phyloP scores from a whole-genome alignment of 2,329 filamentous ascomycete species.

The Monilinia laxa region DNA sequence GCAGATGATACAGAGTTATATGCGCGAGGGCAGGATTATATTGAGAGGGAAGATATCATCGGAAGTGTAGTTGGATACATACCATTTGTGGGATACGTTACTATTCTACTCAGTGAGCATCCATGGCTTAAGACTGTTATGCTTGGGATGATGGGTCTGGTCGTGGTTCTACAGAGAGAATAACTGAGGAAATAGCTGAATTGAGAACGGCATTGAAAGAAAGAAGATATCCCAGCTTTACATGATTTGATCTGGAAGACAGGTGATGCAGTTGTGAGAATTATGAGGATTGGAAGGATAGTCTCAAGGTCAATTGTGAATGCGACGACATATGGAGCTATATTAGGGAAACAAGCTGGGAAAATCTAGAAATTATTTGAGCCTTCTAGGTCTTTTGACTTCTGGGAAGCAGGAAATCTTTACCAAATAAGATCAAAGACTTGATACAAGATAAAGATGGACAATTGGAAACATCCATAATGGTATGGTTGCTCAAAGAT shows the following conservation, averaged over 20 bases:
- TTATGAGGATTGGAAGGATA: background rate
- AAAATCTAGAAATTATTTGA: background rate
- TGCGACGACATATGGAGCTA: background rate
- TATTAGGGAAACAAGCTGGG: background rate
- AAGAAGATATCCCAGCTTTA: constrained; percentile 33
- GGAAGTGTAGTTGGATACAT: constrained; percentile 90
- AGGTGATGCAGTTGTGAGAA: background rate
- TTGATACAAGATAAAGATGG: background rate
- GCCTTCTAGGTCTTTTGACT: background rate
- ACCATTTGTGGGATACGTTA: constrained; percentile 94
- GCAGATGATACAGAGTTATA: constrained; percentile 93
- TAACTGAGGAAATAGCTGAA: constrained; percentile 42
- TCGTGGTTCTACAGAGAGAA: constrained; percentile 90
- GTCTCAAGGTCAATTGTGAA: background rate
- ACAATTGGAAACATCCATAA: background rate
- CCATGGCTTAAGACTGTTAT: constrained; percentile 96
- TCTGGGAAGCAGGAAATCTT: background rate
- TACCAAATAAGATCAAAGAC: background rate
- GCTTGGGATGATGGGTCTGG: constrained; percentile 89
- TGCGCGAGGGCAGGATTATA: constrained; percentile 80
- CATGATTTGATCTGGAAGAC: constrained; percentile 23
- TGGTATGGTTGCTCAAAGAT: background rate
- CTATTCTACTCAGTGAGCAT: constrained; percentile 90
- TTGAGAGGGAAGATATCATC: constrained; percentile 86
- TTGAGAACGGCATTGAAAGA: background rate